phyloP scores from a whole-genome alignment of 768 basidiomycete species.

The Coprinopsis sp. region DNA sequence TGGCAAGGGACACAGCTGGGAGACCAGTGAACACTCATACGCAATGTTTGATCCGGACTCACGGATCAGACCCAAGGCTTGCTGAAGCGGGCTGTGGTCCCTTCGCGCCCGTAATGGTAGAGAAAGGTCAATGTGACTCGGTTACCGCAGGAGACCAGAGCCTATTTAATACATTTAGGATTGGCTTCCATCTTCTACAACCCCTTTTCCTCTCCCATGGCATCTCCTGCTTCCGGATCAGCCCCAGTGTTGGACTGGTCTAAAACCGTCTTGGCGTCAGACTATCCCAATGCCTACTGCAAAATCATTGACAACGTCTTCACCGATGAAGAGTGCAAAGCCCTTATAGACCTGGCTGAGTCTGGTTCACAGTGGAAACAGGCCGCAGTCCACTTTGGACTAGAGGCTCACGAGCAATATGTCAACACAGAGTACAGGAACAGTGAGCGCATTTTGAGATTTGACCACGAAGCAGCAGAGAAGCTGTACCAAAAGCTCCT shows the following conservation, averaged over 20 bases:
- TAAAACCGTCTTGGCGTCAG: constrained; percentile 26
- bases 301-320: constrained; percentile 41
- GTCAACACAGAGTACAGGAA: constrained; percentile 36
- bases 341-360: constrained; percentile 32
- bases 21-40: too few relatives aligned
- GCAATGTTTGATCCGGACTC: too few relatives aligned
- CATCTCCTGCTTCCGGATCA: too few relatives aligned
- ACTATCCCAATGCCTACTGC: constrained; percentile 35
- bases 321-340: constrained; percentile 35
- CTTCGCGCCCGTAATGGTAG: too few relatives aligned
- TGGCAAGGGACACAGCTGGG: too few relatives aligned
- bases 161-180: too few relatives aligned
- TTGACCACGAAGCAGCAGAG: constrained; percentile 29
- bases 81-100: too few relatives aligned
- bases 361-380: constrained; percentile 32
- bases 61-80: too few relatives aligned
- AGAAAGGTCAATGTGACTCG: too few relatives aligned
- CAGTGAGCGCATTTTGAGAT: constrained; percentile 34
- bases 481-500: constrained; percentile 32
- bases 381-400: constrained; percentile 30
- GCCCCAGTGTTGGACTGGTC: constrained; percentile 35
- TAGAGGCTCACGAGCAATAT: constrained; percentile 22
- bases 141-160: too few relatives aligned
- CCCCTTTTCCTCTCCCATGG: too few relatives aligned
- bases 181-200: too few relatives aligned